phyloP scores from a whole-genome alignment of 116 monocot genomes.

The Trichopus zeylanicus region DNA sequence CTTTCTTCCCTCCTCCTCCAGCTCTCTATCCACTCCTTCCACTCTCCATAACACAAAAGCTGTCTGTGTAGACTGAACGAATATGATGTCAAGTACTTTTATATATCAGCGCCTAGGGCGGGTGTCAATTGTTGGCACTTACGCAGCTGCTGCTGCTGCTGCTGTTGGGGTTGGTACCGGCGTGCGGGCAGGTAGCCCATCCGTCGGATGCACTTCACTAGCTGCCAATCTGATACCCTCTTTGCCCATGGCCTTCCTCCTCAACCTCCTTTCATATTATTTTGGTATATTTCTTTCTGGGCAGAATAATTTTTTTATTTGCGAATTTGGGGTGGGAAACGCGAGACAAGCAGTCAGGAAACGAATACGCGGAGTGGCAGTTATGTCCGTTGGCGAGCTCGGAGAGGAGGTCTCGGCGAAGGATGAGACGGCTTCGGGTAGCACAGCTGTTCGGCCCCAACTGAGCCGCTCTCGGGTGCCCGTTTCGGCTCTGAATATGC shows the following conservation, averaged over 20 bases:
- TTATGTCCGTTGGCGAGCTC: not conserved
- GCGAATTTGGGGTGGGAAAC: too few relatives aligned
- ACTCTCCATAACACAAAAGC: conserved; percentile 47
- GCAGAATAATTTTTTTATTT: too few relatives aligned
- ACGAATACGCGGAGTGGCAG: not conserved
- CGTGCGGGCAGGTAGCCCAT: too few relatives aligned
- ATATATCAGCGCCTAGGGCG: conserved; percentile 32
- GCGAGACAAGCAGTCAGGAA: too few relatives aligned
- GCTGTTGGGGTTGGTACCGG: too few relatives aligned
- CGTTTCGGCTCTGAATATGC: conserved; percentile 72
- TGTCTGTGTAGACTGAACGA: too few relatives aligned
- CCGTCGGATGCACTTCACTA: conserved; percentile 12
- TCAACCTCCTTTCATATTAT: too few relatives aligned
- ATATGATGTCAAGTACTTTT: too few relatives aligned
- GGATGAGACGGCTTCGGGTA: conserved; percentile 30
- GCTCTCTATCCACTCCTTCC: conserved; percentile 56
- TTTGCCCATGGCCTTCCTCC: too few relatives aligned
- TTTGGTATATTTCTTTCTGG: too few relatives aligned
- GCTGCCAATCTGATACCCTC: conserved; percentile 7
- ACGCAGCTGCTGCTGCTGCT: not conserved
- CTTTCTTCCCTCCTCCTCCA: conserved; percentile 13
- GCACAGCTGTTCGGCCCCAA: conserved; percentile 44
- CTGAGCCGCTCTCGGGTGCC: conserved; percentile 51
- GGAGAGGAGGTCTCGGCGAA: conserved; percentile 8
- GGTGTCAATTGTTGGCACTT: conserved; percentile 18